A percentile compares a stretch with the other conserved stretches of the same genome.
phyloP scores from a whole-genome alignment of 108 stramenopile genomes.

The Cyclotella kingstonii region DNA sequence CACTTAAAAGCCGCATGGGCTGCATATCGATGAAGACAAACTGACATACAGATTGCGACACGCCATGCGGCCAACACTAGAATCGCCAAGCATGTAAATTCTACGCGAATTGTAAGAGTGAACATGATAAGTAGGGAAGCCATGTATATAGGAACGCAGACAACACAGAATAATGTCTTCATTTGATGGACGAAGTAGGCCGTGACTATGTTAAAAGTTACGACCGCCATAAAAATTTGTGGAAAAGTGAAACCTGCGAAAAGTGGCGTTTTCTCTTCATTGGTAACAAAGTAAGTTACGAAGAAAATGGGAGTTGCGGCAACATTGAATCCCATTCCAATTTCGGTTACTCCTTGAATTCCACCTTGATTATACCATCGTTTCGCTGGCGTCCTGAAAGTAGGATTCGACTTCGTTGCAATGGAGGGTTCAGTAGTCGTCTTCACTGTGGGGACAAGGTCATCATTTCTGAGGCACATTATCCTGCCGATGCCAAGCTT shows the following conservation, averaged over 20 bases:
- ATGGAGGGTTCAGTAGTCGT: not conserved
- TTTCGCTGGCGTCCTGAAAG: not conserved
- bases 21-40: constrained; percentile 61
- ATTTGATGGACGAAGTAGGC: constrained; percentile 21
- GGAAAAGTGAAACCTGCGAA: not conserved
- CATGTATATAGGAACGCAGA: constrained; percentile 43
- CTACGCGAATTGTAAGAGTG: not conserved
- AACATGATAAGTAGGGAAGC: constrained; percentile 24
- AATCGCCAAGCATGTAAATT: constrained; percentile 6
- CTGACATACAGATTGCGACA: constrained; percentile 53
- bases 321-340: constrained; percentile 53
- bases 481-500: too few species aligned
- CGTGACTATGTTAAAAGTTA: constrained; percentile 9
- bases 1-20: constrained; percentile 65
- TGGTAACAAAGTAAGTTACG: not conserved
- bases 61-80: constrained; percentile 20
- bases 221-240: constrained; percentile 13
- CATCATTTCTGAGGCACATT: constrained; percentile 2
- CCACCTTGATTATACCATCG: constrained; percentile 50
- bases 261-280: not conserved
- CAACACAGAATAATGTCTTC: constrained; percentile 41
- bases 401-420: not conserved
- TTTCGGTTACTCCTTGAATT: constrained; percentile 41
- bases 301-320: constrained; percentile 29
- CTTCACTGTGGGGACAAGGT: not conserved